Conservation (phyloP, 352 stramenopile species). For the Peronosclerospora sorghi region DNA sequence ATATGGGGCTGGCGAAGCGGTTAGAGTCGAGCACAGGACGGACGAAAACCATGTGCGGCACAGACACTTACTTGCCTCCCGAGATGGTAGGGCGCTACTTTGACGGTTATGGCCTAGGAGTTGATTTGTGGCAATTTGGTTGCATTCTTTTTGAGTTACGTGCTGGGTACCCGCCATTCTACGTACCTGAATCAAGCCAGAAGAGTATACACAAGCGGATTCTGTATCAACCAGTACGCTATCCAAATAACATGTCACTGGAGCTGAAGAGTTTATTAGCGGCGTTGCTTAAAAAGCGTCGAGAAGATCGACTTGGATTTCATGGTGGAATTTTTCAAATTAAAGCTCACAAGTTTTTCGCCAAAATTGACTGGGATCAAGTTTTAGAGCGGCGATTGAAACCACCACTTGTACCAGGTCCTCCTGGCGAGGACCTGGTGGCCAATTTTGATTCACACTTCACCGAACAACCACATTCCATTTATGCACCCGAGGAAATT, state of each 20-base stretch:
- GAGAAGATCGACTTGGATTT: conserved; percentile 66
- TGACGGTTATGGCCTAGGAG: conserved; percentile 72
- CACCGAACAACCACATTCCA: conserved; percentile 70
- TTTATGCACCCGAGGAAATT: conserved; percentile 64
- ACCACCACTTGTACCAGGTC: conserved; percentile 49
- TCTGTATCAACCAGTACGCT: conserved; percentile 75
- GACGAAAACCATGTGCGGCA: conserved; percentile 86
- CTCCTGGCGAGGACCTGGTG: conserved; percentile 55
- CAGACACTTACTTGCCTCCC: conserved; percentile 82
- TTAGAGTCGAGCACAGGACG: conserved; percentile 57
- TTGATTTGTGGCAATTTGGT: conserved; percentile 91
- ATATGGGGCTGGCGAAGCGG: conserved; percentile 87
- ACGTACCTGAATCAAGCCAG: conserved; percentile 82
- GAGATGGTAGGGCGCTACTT: conserved; percentile 80
- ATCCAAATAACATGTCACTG: conserved; percentile 72
- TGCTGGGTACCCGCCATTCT: conserved; percentile 87
- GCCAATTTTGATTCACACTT: conserved; percentile 84
- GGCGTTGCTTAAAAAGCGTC: conserved; percentile 69
- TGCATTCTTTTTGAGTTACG: conserved; percentile 91
- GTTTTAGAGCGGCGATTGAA: conserved; percentile 51
- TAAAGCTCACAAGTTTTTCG: conserved; percentile 72
- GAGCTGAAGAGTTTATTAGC: conserved; percentile 66
- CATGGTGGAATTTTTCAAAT: conserved; percentile 44
- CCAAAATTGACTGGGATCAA: conserved; percentile 61
- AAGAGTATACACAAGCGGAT: conserved; percentile 88